A percentile compares a stretch with the other conserved stretches of the same genome.
Evolutionary conservation across 2,329 filamentous ascomycete species (phyloP).

Genomic region (Colletotrichum sp.): DNA sequence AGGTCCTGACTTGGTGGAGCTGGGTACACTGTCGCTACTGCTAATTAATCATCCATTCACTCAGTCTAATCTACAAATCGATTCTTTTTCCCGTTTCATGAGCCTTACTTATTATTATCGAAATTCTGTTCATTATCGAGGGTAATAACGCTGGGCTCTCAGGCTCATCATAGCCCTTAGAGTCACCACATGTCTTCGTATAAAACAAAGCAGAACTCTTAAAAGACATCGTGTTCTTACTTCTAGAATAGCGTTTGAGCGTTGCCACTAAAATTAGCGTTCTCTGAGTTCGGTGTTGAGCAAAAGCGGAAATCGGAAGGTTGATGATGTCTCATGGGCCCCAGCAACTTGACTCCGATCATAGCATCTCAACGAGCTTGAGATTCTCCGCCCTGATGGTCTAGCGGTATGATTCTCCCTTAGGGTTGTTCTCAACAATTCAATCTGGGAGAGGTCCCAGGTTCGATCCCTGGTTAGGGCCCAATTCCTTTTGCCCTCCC

Average conservation of each 20-base stretch:
- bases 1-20: background rate
- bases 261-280: background rate
- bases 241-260: background rate
- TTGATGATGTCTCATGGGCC: accelerated
- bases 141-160: background rate
- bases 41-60: background rate
- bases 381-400: background rate
- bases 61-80: background rate
- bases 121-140: no score
- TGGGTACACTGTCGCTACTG: background rate
- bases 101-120: no score
- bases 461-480: slow-evolving; percentile 8
- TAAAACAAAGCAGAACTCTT: background rate
- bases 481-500: background rate
- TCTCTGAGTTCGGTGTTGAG: background rate
- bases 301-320: background rate
- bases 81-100: background rate
- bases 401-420: slow-evolving; percentile 12
- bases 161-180: background rate
- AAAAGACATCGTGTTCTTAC: background rate
- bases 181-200: background rate
- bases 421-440: background rate
- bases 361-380: background rate
- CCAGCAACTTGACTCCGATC: background rate
- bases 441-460: background rate